Evolutionary conservation across 75 land plant genomes (phyloP).

Genomic region (Picea sitchensis): DNA sequence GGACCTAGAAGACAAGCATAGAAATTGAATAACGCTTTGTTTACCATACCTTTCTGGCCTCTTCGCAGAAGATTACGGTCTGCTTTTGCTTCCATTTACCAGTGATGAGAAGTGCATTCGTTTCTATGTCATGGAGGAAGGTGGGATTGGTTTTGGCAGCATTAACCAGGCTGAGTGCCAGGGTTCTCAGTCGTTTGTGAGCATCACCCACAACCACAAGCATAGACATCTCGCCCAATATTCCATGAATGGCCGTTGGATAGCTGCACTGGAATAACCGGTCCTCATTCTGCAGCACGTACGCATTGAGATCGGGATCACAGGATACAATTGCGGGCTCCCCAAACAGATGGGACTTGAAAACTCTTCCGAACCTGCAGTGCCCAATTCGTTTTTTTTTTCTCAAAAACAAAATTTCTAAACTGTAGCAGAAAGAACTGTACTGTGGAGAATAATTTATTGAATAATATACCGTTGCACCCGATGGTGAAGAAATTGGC

Average conservation of each 20-base stretch:
- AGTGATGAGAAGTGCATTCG: conserved; percentile 22
- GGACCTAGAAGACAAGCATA: too few species aligned
- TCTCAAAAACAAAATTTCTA: not conserved
- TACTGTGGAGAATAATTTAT: too few species aligned
- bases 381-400: not conserved
- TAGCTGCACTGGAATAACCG: conserved; percentile 61
- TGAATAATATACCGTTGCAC: conserved; percentile 28
- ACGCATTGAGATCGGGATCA: conserved; percentile 63
- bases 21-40: too few species aligned
- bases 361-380: conserved; percentile 73
- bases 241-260: conserved; percentile 55
- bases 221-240: conserved; percentile 55
- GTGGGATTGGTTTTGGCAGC: conserved; percentile 21
- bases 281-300: conserved; percentile 73
- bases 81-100: conserved; percentile 35
- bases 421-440: too few species aligned
- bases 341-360: conserved; percentile 77
- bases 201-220: conserved; percentile 41
- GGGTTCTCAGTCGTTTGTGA: conserved; percentile 50
- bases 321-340: conserved; percentile 67
- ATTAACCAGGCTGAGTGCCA: conserved; percentile 29
- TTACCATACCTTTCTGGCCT: conserved; percentile 42
- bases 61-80: conserved; percentile 35
- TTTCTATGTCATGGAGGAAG: conserved; percentile 36
- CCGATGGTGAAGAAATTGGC: conserved; percentile 38